Evolutionary conservation across 73 alveolate genomes (phyloP).

Genomic region (Urostyla sp.): DNA sequence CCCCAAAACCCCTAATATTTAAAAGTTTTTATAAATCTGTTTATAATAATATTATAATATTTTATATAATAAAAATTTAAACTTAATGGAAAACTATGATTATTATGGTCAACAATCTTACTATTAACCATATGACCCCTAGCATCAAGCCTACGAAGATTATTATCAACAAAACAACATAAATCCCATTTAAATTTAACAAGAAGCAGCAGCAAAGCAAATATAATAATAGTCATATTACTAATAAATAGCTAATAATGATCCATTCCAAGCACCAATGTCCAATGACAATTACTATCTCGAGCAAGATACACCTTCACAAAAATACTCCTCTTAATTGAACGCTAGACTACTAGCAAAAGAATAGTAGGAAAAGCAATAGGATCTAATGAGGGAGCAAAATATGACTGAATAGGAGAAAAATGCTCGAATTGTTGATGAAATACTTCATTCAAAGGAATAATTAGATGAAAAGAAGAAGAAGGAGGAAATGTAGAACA

Average conservation of each 20-base stretch:
- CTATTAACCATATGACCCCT: too few species aligned
- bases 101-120: too few species aligned
- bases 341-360: neutral
- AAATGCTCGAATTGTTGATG: constrained; percentile 22
- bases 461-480: constrained; percentile 21
- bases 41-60: too few species aligned
- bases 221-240: too few species aligned
- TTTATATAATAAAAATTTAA: too few species aligned
- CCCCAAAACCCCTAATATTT: too few species aligned
- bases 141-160: too few species aligned
- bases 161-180: too few species aligned
- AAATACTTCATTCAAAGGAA: constrained; percentile 23
- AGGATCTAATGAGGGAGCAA: constrained; percentile 4
- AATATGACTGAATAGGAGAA: constrained; percentile 34
- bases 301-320: constrained; percentile 1
- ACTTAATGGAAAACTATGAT: too few species aligned
- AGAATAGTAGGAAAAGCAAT: constrained; percentile 11
- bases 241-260: constrained; percentile 17
- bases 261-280: constrained; percentile 31
- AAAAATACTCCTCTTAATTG: neutral
- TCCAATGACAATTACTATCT: neutral
- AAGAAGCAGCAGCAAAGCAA: too few species aligned
- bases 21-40: too few species aligned
- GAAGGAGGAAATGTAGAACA: constrained; percentile 44
- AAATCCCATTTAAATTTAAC: too few species aligned